phyloP scores from a whole-genome alignment of 2,329 filamentous ascomycete species.

The Hypoxylon sp. region DNA sequence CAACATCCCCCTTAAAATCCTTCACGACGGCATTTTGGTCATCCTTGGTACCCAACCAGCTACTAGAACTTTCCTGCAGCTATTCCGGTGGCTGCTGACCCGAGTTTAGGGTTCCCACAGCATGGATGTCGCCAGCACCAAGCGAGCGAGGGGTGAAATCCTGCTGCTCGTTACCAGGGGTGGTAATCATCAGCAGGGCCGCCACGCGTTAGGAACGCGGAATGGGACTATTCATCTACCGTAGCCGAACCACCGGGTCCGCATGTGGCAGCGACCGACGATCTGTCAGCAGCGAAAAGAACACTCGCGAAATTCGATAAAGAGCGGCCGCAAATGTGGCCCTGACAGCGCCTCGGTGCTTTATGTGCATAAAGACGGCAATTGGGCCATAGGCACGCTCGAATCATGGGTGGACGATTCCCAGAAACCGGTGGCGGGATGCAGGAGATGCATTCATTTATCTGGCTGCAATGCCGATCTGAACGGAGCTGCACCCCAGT shows the following conservation, averaged over 20 bases:
- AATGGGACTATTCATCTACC: slow-evolving; percentile 29
- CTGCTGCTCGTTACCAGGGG: slow-evolving; percentile 27
- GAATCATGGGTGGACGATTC: slow-evolving; percentile 29
- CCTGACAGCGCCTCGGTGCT: not conserved
- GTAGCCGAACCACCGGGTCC: slow-evolving; percentile 42
- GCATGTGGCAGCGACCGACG: slow-evolving; percentile 23
- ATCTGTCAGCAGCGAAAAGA: slow-evolving; percentile 12
- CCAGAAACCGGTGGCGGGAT: slow-evolving; percentile 15
- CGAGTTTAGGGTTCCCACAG: slow-evolving; percentile 5
- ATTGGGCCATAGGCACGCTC: slow-evolving; percentile 9
- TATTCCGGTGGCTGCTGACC: slow-evolving; percentile 22
- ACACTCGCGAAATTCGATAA: not conserved
- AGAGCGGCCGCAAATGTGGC: slow-evolving; percentile 11
- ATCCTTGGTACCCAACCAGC: slow-evolving; percentile 4
- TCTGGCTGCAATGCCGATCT: slow-evolving; percentile 22
- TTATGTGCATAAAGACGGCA: slow-evolving; percentile 8
- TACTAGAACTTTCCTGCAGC: slow-evolving; percentile 8
- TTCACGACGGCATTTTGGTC: slow-evolving; percentile 13
- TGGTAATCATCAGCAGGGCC: slow-evolving; percentile 27
- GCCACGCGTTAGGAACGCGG: slow-evolving; percentile 32
- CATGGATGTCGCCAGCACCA: not conserved
- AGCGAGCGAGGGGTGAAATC: slow-evolving; percentile 16
- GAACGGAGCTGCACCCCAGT: slow-evolving; percentile 20
- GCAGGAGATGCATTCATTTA: slow-evolving; percentile 16
- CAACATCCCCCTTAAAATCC: slow-evolving; percentile 25